Conservation (phyloP, 2,329 filamentous ascomycete species). For the Ciborinia camelliae region DNA sequence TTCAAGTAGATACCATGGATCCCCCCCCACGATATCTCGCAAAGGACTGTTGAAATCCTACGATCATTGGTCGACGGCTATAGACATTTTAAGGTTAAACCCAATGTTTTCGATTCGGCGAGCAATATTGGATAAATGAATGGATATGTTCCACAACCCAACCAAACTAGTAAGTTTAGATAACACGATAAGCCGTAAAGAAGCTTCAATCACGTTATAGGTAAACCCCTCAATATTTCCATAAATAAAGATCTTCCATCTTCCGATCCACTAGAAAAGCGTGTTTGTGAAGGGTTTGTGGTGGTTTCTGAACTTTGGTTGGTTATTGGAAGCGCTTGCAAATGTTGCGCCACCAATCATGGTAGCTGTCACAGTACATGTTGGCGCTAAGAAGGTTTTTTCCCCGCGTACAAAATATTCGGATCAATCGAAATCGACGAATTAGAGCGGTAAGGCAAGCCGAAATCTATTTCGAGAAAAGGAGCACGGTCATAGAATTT, state of each 20-base stretch:
- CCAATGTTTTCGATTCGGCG: constrained; percentile 1
- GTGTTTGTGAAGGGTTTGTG: neutral
- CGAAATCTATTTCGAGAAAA: constrained; percentile 17
- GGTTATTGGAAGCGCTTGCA: constrained; percentile 11
- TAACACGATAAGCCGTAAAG: constrained; percentile 1
- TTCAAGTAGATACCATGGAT: neutral
- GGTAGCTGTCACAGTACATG: constrained; percentile 13
- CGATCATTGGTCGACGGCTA: neutral
- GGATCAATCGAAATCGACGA: constrained; percentile 8
- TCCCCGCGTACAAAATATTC: constrained; percentile 19
- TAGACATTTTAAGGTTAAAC: constrained; percentile 5
- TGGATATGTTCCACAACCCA: constrained; percentile 9
- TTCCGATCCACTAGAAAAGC: constrained; percentile 14
- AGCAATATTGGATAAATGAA: neutral
- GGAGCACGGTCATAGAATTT: constrained; percentile 8
- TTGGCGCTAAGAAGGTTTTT: constrained; percentile 19
- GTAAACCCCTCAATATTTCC: constrained; percentile 9
- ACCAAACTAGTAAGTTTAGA: constrained; percentile 2
- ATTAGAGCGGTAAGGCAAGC: constrained; percentile 3
- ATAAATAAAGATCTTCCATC: constrained; percentile 2
- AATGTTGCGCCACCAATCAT: constrained; percentile 15
- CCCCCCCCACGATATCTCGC: neutral
- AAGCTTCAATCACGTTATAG: constrained; percentile 5
- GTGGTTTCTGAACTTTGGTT: constrained; percentile 13
- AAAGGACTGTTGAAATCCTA: neutral